Percentiles rank a stretch among this genome's conserved stretches.
phyloP scores from a whole-genome alignment of 768 basidiomycete genomes.

The Lentinula lateritia region DNA sequence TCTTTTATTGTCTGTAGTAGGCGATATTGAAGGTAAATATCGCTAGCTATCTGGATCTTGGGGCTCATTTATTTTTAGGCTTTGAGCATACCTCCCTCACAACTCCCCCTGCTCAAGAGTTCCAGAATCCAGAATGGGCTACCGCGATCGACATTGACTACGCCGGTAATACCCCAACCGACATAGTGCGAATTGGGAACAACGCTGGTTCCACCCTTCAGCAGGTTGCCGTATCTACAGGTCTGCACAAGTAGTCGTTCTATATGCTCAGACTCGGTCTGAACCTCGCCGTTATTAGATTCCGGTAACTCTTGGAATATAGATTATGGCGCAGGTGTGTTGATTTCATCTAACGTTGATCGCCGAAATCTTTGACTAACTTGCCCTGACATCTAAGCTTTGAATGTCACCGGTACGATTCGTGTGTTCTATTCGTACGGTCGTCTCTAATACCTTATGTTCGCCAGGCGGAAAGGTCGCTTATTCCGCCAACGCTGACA shows the following conservation, averaged over 20 bases:
- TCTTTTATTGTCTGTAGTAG: slow-evolving; percentile 48
- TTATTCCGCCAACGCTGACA: slow-evolving; percentile 48
- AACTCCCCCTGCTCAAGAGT: slow-evolving; percentile 23
- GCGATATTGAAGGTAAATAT: slow-evolving; percentile 44
- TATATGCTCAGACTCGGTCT: background rate
- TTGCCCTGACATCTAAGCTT: slow-evolving; percentile 16
- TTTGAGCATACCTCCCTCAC: slow-evolving; percentile 33
- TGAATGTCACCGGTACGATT: slow-evolving; percentile 26
- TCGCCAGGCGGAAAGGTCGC: slow-evolving; percentile 22
- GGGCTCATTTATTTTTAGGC: slow-evolving; percentile 12
- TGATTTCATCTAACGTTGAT: slow-evolving; percentile 22
- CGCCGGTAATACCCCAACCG: slow-evolving; percentile 33
- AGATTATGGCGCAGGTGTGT: slow-evolving; percentile 49
- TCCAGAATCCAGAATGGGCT: slow-evolving; percentile 28
- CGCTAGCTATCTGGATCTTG: background rate
- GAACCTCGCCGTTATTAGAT: background rate
- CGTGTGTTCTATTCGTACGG: background rate
- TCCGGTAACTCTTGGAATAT: slow-evolving; percentile 28
- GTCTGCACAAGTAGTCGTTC: slow-evolving; percentile 14
- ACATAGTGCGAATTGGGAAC: slow-evolving; percentile 41
- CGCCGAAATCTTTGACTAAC: no score
- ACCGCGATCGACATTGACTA: slow-evolving; percentile 35
- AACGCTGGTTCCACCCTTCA: slow-evolving; percentile 40
- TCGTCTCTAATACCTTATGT: background rate
- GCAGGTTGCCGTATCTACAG: slow-evolving; percentile 52